Conservation (phyloP, 495 filamentous ascomycete genomes). For the Penicillium canariense region DNA sequence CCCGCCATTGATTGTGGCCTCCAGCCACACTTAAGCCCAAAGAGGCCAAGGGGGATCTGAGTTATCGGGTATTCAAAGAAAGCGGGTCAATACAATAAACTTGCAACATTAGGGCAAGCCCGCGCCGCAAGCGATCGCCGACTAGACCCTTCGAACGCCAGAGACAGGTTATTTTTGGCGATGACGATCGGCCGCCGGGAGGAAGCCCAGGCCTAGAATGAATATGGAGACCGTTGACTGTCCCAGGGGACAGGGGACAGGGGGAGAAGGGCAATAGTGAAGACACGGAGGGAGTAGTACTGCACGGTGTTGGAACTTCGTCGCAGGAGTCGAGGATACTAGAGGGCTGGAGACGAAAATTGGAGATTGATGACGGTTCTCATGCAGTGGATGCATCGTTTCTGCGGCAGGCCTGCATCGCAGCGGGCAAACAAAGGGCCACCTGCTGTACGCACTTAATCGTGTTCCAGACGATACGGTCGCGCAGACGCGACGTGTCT, state of each 20-base stretch:
- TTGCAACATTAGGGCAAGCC: constrained; percentile 27
- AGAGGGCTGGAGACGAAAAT: background rate
- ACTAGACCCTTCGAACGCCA: constrained; percentile 18
- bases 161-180: constrained; percentile 28
- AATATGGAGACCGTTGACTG: background rate
- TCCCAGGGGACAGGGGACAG: background rate
- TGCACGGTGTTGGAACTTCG: background rate
- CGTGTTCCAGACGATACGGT: background rate
- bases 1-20: background rate
- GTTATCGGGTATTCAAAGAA: constrained; percentile 11
- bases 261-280: background rate
- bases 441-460: background rate
- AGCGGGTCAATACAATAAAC: constrained; percentile 26
- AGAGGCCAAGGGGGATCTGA: constrained; percentile 11
- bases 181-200: constrained; percentile 3
- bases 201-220: background rate
- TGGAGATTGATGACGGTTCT: constrained; percentile 5
- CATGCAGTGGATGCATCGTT: constrained; percentile 27
- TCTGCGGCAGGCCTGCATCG: constrained; percentile 12
- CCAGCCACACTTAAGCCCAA: constrained; percentile 23
- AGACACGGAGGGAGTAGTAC: background rate
- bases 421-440: background rate
- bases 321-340: background rate
- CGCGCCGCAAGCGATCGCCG: constrained; percentile 18
- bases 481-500: background rate